Evolutionary conservation across 352 stramenopile genomes (phyloP).

Genomic region (Phytopythium aichiense): DNA sequence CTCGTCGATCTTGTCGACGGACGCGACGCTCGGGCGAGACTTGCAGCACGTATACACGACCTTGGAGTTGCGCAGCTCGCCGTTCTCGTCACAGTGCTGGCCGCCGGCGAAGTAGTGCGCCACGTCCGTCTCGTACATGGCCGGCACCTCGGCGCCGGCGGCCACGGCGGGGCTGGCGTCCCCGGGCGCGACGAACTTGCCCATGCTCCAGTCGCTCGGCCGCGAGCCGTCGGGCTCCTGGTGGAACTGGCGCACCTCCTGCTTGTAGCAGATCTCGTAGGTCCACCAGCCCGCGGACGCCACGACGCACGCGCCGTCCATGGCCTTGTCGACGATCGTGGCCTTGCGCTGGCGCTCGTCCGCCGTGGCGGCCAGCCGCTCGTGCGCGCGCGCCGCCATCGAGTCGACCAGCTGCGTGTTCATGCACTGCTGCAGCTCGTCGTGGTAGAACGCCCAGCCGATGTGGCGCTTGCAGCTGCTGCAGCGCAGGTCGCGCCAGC

Average conservation of each 20-base stretch:
- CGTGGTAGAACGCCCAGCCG: slow-evolving; percentile 83
- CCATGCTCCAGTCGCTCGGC: slow-evolving; percentile 83
- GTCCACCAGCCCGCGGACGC: slow-evolving; percentile 73
- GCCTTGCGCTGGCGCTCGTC: slow-evolving; percentile 30
- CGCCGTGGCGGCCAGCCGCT: slow-evolving; percentile 29
- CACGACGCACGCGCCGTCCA: slow-evolving; percentile 56
- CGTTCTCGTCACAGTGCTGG: slow-evolving; percentile 84
- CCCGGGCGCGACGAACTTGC: slow-evolving; percentile 39
- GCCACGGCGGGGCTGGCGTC: slow-evolving; percentile 20
- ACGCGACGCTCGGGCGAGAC: slow-evolving; percentile 35
- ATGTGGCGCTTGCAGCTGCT: slow-evolving; percentile 71
- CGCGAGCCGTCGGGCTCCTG: slow-evolving; percentile 67
- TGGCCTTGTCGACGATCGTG: slow-evolving; percentile 43
- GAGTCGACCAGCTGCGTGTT: slow-evolving; percentile 53
- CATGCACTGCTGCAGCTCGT: slow-evolving; percentile 69
- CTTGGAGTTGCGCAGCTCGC: slow-evolving; percentile 60
- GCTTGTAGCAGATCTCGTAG: slow-evolving; percentile 81
- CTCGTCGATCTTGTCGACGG: slow-evolving; percentile 78
- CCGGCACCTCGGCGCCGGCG: slow-evolving; percentile 21
- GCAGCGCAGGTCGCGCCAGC: slow-evolving; percentile 74
- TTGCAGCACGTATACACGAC: slow-evolving; percentile 82
- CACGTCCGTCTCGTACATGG: slow-evolving; percentile 36
- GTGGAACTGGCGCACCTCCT: slow-evolving; percentile 81
- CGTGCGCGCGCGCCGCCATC: slow-evolving; percentile 31
- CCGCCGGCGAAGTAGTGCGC: slow-evolving; percentile 70